phyloP scores from a whole-genome alignment of 768 basidiomycete genomes.

The Leccinum boreale region DNA sequence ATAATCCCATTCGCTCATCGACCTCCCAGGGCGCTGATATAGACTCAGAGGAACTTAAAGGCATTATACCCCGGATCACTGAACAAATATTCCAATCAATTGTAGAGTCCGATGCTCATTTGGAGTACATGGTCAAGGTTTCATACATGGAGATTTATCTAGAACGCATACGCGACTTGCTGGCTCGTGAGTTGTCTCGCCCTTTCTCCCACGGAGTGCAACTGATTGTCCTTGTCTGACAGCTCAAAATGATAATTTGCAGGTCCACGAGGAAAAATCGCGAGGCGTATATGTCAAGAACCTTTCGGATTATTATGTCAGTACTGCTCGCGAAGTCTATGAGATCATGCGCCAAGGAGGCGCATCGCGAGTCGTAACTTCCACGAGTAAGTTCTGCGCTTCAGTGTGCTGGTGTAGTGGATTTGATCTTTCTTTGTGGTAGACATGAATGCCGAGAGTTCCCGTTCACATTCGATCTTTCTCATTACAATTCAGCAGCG shows the following conservation, averaged over 20 bases:
- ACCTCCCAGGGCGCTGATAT: conserved; percentile 86
- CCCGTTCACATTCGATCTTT: conserved; percentile 98
- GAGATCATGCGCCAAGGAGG: conserved; percentile 99
- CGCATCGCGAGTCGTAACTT: conserved; percentile 83
- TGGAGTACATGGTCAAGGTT: conserved; percentile 99
- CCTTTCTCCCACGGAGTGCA: neutral
- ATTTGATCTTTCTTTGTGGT: conserved; percentile 6
- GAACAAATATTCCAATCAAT: conserved; percentile 99
- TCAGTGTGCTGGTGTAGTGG: neutral
- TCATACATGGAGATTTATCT: conserved; percentile 99
- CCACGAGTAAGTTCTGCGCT: conserved; percentile 72
- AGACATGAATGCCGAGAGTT: conserved; percentile 99
- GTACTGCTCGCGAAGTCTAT: conserved; percentile 92
- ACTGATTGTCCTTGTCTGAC: conserved; percentile 9
- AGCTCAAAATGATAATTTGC: conserved; percentile 98
- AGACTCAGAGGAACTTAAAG: conserved; percentile 88
- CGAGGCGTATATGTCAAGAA: conserved; percentile 98
- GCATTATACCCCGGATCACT: conserved; percentile 96
- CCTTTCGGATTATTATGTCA: conserved; percentile 96
- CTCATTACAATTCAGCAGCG: conserved; percentile 96
- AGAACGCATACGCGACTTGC: conserved; percentile 90
- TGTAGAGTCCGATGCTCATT: conserved; percentile 87
- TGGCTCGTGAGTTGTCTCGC: conserved; percentile 71
- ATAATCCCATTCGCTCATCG: conserved; percentile 8
- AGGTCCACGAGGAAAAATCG: conserved; percentile 97